Conservation (phyloP, 805 yeast genomes). For the Spathaspora hagerdaliae region DNA sequence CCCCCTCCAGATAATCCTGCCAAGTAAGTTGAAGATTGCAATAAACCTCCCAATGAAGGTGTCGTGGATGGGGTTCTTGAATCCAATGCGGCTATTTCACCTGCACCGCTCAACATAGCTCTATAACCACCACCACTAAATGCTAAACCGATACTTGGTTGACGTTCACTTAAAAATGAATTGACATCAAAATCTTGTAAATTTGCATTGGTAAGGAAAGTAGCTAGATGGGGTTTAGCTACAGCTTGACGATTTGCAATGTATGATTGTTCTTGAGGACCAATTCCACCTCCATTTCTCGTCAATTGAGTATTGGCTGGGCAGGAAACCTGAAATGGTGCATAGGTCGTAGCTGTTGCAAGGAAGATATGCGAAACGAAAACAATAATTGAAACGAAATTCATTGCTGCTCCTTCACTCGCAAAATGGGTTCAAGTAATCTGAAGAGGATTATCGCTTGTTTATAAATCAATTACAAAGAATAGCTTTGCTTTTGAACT, state of each 20-base stretch:
- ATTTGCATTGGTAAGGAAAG: slow-evolving; percentile 31
- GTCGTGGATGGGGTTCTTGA: slow-evolving; percentile 56
- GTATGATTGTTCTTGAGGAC: background rate
- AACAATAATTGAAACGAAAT: too few species aligned
- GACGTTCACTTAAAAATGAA: slow-evolving; percentile 21
- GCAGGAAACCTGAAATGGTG: background rate
- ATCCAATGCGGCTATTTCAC: slow-evolving; percentile 76
- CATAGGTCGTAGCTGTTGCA: background rate
- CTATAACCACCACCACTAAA: slow-evolving; percentile 82
- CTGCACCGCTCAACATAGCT: slow-evolving; percentile 85
- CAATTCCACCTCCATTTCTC: background rate
- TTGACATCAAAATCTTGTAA: slow-evolving; percentile 19
- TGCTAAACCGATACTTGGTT: slow-evolving; percentile 38
- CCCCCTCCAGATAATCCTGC: slow-evolving; percentile 67
- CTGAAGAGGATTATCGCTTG: too few species aligned
- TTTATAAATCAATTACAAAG: too few species aligned
- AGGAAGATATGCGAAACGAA: too few species aligned
- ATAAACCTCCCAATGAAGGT: slow-evolving; percentile 69
- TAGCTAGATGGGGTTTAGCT: background rate
- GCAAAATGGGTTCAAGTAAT: too few species aligned
- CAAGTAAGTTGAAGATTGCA: slow-evolving; percentile 69
- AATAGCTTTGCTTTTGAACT: too few species aligned
- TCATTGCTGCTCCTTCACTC: too few species aligned
- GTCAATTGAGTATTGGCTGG: background rate
- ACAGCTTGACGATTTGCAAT: background rate